A percentile compares a stretch with the other conserved stretches of the same genome.
These are phyloP conservation scores for Penicillium vulpinum DNA, from an alignment of 2,329 filamentous ascomycete species.

Conservation along the genomic window DNA sequence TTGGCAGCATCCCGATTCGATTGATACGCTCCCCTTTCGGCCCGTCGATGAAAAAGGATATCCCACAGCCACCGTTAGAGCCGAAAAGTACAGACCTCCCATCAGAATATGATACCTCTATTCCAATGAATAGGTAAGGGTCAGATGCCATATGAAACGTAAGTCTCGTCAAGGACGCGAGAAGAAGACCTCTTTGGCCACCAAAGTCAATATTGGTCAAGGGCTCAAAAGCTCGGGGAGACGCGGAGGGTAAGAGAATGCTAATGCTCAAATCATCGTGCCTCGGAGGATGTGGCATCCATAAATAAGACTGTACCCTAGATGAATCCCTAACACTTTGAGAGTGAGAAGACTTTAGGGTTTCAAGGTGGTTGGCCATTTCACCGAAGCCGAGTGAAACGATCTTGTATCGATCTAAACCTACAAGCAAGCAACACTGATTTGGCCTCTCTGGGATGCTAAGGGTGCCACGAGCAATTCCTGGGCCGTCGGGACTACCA, in stretches of 20 bases:
- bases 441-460: background rate
- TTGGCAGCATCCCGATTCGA: background rate
- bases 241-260: background rate
- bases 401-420: background rate
- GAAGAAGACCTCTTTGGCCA: background rate
- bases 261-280: background rate
- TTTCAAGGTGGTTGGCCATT: too few relatives aligned
- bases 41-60: background rate
- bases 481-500: background rate
- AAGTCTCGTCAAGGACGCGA: background rate
- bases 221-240: background rate
- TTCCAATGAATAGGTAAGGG: background rate
- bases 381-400: background rate
- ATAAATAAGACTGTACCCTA: background rate
- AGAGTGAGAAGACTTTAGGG: background rate
- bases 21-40: background rate
- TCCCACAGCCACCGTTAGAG: background rate
- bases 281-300: background rate
- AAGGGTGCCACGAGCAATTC: background rate
- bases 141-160: background rate
- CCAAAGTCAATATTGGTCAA: background rate
- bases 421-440: background rate
- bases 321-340: background rate
- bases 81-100: background rate
- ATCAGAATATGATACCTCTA: background rate